These are phyloP conservation scores for Leavenworthia alabamica DNA, from an alignment of 345 rosid genomes.

Conservation along the genomic window DNA sequence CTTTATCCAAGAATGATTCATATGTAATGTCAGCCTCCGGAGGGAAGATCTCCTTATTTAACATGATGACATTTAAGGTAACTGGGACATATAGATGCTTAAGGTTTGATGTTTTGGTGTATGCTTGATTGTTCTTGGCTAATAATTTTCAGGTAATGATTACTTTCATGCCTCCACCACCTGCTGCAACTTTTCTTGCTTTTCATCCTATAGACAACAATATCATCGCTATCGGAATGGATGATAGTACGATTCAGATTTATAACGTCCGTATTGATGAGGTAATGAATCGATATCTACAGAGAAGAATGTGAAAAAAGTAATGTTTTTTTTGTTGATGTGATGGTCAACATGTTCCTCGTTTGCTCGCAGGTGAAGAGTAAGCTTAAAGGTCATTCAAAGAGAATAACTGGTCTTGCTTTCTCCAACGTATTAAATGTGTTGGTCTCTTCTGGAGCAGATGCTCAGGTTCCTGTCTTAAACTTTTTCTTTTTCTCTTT, in stretches of 20 bases:
- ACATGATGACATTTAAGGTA: conserved; percentile 97
- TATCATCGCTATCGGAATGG: conserved; percentile 93
- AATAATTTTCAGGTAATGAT: conserved; percentile 68
- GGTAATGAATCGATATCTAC: conserved; percentile 37
- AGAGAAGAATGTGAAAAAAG: background rate
- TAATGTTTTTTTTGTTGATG: background rate
- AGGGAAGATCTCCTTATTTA: conserved; percentile 80
- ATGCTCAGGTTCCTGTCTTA: conserved; percentile 63
- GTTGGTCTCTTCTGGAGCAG: conserved; percentile 86
- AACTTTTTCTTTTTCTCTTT: background rate
- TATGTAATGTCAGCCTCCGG: conserved; percentile 95
- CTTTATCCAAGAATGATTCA: conserved; percentile 87
- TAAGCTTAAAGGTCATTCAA: conserved; percentile 82
- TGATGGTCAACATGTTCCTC: background rate
- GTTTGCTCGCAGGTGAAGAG: conserved; percentile 57
- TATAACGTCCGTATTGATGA: conserved; percentile 89
- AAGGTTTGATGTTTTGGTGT: background rate
- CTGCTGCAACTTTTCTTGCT: conserved; percentile 91
- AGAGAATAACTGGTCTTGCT: conserved; percentile 87
- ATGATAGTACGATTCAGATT: conserved; percentile 81
- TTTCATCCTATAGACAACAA: conserved; percentile 90
- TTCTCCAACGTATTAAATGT: conserved; percentile 68
- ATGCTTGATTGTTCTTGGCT: background rate
- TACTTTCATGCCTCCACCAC: conserved; percentile 95
- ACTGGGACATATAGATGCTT: background rate